Conservation (phyloP, 2,329 filamentous ascomycete genomes). For the Trichoderma hamatum region DNA sequence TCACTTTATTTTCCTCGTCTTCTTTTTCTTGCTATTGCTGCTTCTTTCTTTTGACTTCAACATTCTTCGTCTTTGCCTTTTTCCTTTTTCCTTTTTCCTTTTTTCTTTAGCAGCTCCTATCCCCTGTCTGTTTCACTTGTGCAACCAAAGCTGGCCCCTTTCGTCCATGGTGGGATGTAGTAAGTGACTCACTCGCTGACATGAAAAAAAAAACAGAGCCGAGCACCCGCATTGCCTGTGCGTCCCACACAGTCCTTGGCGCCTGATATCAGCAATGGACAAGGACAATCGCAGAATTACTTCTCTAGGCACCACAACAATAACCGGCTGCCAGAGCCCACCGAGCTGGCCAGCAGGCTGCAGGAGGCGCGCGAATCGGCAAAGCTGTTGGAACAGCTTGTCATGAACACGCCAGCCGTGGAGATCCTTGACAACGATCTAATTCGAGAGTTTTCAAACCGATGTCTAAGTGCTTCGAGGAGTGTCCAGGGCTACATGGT, state of each 20-base stretch:
- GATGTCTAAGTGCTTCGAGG: conserved; percentile 78
- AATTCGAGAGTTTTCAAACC: conserved; percentile 86
- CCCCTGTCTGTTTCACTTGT: neutral
- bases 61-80: too few relatives aligned
- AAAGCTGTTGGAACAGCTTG: conserved; percentile 87
- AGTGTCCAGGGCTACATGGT: conserved; percentile 87
- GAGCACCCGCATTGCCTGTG: conserved; percentile 29
- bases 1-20: neutral
- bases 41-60: neutral
- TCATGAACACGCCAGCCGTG: conserved; percentile 77
- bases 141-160: neutral
- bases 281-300: conserved; percentile 58
- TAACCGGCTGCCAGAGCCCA: conserved; percentile 63
- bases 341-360: conserved; percentile 79
- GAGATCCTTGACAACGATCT: conserved; percentile 85
- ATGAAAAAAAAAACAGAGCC: conserved; percentile 27
- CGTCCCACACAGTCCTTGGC: conserved; percentile 27
- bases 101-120: neutral
- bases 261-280: conserved; percentile 36
- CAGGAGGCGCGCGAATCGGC: conserved; percentile 91
- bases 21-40: neutral
- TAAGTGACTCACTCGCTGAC: neutral
- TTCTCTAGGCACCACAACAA: conserved; percentile 56
- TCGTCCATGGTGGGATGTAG: neutral
- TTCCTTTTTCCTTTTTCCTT: neutral